phyloP scores from a whole-genome alignment of 2,329 filamentous ascomycete species.

The Pseudogymnoascus sp. region DNA sequence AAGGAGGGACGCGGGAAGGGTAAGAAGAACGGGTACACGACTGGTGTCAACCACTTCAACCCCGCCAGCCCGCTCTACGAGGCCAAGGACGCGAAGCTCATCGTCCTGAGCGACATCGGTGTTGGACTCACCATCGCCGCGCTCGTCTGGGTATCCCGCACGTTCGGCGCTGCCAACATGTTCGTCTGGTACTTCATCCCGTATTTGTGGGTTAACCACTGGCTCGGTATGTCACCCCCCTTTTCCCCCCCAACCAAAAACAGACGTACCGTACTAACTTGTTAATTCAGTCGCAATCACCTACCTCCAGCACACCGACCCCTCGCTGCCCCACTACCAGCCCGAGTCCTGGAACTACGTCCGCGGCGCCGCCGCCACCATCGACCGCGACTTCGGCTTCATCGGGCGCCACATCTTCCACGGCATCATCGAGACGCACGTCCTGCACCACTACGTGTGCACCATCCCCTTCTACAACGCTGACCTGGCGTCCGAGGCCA shows the following conservation, averaged over 20 bases:
- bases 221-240: constrained; percentile 66
- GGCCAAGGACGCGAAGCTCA: constrained; percentile 79
- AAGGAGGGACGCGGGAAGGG: constrained; percentile 86
- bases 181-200: constrained; percentile 91
- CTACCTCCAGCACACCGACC: constrained; percentile 95
- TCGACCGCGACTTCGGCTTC: constrained; percentile 96
- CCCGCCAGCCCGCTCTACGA: constrained; percentile 85
- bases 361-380: constrained; percentile 87
- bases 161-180: constrained; percentile 77
- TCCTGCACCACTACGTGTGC: constrained; percentile 95
- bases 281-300: constrained; percentile 73
- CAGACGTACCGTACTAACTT: constrained; percentile 20
- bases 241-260: not conserved
- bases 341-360: constrained; percentile 83
- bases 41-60: constrained; percentile 91
- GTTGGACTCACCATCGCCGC: constrained; percentile 51
- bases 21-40: constrained; percentile 73
- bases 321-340: constrained; percentile 85
- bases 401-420: constrained; percentile 84
- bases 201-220: constrained; percentile 98
- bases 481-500: constrained; percentile 87
- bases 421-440: constrained; percentile 96
- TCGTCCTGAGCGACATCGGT: constrained; percentile 80
- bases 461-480: constrained; percentile 96
- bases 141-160: constrained; percentile 57